Conservation (phyloP, 1,139 yeast genomes). For the Yueomyces sp. region DNA sequence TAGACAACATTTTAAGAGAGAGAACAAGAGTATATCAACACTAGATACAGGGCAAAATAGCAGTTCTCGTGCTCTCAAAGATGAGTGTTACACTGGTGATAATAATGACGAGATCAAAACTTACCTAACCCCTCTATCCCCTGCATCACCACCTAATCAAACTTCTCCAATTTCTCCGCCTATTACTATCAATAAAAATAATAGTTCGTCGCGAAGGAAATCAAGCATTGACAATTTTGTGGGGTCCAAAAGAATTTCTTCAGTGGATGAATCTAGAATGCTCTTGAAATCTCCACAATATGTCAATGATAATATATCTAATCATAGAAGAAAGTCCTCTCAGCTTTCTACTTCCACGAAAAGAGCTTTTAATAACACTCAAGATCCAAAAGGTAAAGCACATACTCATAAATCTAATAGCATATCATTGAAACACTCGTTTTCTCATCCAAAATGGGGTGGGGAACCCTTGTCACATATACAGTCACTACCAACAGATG, state of each 20-base stretch:
- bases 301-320: background rate
- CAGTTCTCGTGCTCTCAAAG: too few species aligned
- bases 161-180: background rate
- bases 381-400: background rate
- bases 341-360: background rate
- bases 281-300: background rate
- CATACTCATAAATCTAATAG: background rate
- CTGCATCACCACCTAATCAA: background rate
- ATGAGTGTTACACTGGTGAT: conserved; percentile 1
- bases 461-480: background rate
- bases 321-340: background rate
- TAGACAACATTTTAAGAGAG: conserved; percentile 35
- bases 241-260: background rate
- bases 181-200: background rate
- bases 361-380: too few species aligned
- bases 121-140: background rate
- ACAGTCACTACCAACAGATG: background rate
- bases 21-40: conserved; percentile 15
- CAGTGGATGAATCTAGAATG: background rate
- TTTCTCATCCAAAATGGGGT: too few species aligned
- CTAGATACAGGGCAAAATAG: conserved; percentile 2
- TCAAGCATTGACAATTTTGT: background rate
- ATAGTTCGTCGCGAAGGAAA: background rate
- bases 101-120: conserved; percentile 2
- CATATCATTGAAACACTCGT: background rate